A percentile compares a stretch with the other conserved stretches of the same genome.
Evolutionary conservation across 129 eudicot genomes (phyloP).

Genomic region (Kitagawia praeruptora): DNA sequence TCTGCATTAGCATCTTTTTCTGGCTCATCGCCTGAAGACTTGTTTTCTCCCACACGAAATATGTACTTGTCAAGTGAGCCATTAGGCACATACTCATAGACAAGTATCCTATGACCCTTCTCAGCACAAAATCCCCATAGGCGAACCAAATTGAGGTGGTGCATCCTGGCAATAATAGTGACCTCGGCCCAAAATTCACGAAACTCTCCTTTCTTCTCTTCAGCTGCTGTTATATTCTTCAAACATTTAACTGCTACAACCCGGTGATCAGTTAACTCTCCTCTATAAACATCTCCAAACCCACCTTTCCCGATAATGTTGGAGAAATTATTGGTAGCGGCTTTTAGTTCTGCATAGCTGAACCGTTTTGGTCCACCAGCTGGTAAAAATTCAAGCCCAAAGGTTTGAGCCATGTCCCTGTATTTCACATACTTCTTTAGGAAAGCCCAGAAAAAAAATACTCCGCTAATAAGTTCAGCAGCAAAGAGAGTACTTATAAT

Average conservation of each 20-base stretch:
- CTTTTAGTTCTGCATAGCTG: constrained; percentile 59
- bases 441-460: constrained; percentile 79
- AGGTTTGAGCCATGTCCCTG: constrained; percentile 87
- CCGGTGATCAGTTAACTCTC: constrained; percentile 65
- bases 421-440: constrained; percentile 73
- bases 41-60: constrained; percentile 28
- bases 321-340: constrained; percentile 63
- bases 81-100: constrained; percentile 86
- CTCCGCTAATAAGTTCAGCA: constrained; percentile 76
- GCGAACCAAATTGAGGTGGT: constrained; percentile 79
- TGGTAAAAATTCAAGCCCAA: constrained; percentile 75
- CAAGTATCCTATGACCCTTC: constrained; percentile 66
- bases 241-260: constrained; percentile 77
- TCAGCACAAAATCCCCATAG: constrained; percentile 96
- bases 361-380: constrained; percentile 82
- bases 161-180: constrained; percentile 87
- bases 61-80: constrained; percentile 81
- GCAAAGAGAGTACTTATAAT: constrained; percentile 60
- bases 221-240: constrained; percentile 62
- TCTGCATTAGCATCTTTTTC: constrained; percentile 7
- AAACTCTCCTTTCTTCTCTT: constrained; percentile 22
- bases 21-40: constrained; percentile 9
- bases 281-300: constrained; percentile 77
- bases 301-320: constrained; percentile 75
- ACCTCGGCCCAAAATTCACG: constrained; percentile 94